Evolutionary conservation across 257 asterid genomes (phyloP).

Genomic region (Rubia yunnanensis): DNA sequence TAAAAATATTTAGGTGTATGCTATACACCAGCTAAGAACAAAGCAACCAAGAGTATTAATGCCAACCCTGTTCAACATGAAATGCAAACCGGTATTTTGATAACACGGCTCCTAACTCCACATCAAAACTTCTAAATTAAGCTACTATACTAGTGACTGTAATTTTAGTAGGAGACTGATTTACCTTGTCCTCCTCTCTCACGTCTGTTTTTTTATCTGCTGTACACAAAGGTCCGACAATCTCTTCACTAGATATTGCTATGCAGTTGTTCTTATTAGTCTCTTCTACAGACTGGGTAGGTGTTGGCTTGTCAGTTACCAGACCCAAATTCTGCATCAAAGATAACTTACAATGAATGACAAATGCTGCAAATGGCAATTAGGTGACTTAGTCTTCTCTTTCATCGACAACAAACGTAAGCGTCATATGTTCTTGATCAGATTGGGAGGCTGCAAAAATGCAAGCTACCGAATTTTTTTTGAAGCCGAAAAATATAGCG

Average conservation of each 20-base stretch:
- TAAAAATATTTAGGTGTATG: not conserved
- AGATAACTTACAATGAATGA: not conserved
- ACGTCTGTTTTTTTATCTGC: not conserved
- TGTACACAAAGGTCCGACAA: not conserved
- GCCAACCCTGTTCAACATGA: not conserved
- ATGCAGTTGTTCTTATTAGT: not conserved
- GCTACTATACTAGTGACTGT: slow-evolving; percentile 2
- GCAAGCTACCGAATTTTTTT: not conserved
- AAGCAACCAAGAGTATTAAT: slow-evolving; percentile 2
- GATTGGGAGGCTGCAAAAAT: not conserved
- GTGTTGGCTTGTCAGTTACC: not conserved
- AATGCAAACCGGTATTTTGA: slow-evolving; percentile 8
- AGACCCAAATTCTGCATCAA: not conserved
- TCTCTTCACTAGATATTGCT: slow-evolving; percentile 1
- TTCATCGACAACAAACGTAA: not conserved
- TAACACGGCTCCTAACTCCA: slow-evolving; percentile 23
- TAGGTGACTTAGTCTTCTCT: not conserved
- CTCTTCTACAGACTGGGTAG: not conserved
- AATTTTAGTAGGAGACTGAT: not conserved
- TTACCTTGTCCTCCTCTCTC: slow-evolving; percentile 5
- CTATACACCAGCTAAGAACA: not conserved
- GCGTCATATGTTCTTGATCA: not conserved
- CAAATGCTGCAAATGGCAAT: not conserved
- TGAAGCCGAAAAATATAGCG: not conserved
- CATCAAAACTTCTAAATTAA: not conserved